phyloP scores from a whole-genome alignment of 345 rosid species.

The Acer saccharum region DNA sequence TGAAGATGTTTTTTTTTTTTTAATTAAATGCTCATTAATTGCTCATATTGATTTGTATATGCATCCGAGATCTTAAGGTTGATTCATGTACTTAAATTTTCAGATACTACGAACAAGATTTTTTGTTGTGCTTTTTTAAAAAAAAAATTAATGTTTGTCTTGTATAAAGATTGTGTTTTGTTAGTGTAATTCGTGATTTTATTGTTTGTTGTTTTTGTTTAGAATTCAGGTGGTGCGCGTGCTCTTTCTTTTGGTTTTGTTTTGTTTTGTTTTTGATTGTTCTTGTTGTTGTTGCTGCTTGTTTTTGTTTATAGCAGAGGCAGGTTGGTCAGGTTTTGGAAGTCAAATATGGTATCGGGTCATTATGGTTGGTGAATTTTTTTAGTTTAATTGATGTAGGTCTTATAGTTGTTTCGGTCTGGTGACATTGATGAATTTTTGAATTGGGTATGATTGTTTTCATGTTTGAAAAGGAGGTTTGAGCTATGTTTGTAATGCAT shows the following conservation, averaged over 20 bases:
- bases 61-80: constrained; percentile 17
- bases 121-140: neutral
- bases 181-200: neutral
- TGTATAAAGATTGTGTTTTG: neutral
- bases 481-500: neutral
- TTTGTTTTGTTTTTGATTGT: neutral
- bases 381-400: neutral
- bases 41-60: neutral
- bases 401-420: constrained; percentile 4
- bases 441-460: neutral
- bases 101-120: no score
- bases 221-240: neutral
- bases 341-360: constrained; percentile 35
- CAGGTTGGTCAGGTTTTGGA: constrained; percentile 48
- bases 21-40: constrained; percentile 22
- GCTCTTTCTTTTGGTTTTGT: neutral
- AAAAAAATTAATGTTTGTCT: neutral
- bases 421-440: neutral
- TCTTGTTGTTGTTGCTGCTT: neutral
- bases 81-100: neutral
- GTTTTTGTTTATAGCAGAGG: constrained; percentile 21
- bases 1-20: neutral
- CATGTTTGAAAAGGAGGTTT: neutral
- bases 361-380: constrained; percentile 39
- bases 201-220: neutral